Conservation (phyloP, 129 eudicot genomes). For the Centella asiatica region DNA sequence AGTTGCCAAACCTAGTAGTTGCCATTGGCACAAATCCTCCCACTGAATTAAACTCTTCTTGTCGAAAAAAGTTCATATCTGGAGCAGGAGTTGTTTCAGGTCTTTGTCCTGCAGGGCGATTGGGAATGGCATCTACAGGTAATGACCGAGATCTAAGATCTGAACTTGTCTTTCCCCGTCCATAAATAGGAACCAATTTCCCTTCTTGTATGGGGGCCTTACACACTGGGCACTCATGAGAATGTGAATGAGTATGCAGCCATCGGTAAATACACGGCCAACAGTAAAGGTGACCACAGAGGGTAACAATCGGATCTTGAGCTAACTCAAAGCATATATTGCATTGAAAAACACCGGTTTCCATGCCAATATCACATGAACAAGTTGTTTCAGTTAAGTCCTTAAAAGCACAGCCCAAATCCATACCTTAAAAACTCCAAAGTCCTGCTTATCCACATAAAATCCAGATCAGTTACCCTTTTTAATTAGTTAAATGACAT, state of each 20-base stretch:
- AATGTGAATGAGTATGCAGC: conserved; percentile 55
- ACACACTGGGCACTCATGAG: conserved; percentile 60
- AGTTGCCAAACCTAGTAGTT: conserved; percentile 40
- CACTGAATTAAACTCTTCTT: conserved; percentile 29
- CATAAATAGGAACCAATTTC: conserved; percentile 65
- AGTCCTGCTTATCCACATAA: conserved; percentile 10
- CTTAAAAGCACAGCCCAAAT: conserved; percentile 25
- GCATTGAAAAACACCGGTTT: conserved; percentile 55
- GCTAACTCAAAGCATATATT: conserved; percentile 71
- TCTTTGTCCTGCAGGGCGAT: conserved; percentile 58
- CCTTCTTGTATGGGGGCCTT: conserved; percentile 50
- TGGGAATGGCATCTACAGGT: conserved; percentile 36
- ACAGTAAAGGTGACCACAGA: conserved; percentile 76
- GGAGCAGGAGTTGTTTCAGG: conserved; percentile 56
- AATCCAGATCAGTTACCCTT: not conserved
- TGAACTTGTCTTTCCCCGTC: conserved; percentile 46
- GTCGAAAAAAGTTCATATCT: conserved; percentile 29
- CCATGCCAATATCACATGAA: conserved; percentile 18
- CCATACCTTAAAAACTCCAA: conserved; percentile 16
- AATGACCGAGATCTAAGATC: conserved; percentile 24
- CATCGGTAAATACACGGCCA: conserved; percentile 77
- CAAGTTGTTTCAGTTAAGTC: conserved; percentile 21
- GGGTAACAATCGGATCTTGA: conserved; percentile 64
- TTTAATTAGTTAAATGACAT: not conserved
- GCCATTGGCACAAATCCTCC: conserved; percentile 36